Base-by-base conservation (phyloP, 2,329 filamentous ascomycete species). In the Hypoxylon sp. region DNA sequence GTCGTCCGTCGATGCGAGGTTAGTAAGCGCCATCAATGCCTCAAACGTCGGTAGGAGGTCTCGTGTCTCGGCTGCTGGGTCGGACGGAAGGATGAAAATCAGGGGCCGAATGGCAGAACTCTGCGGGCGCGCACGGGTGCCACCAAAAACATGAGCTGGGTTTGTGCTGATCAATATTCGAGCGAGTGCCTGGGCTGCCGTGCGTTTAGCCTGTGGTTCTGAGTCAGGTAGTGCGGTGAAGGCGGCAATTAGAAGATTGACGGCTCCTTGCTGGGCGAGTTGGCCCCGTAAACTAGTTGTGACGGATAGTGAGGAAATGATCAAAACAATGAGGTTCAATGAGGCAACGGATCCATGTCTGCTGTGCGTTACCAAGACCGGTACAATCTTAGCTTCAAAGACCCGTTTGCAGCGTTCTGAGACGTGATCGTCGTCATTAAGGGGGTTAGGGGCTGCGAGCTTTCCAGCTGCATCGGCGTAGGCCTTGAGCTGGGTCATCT, bases 21-120 rank as follows among this genome's bases (percentile, higher is more conserved):
- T 99, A 0, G 95, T 98, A 34, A 99, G 85, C 0, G 95, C 94
- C 76, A 98, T 90, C 7, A 99, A 85, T 0, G 91, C 85, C 78
- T 99, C 95, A 70, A 98, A 99, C 0, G 91, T 89, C 0, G 95
- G 93, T 0, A 99, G 85, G 13, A 98, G 86, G 75, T 97, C 91
- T 53, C 90, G 87, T 1, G 87, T 86, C 47, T 89, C 86, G 2
- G 84, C 81, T 1, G 81, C 80, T 4, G 88, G 85, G 52, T 91
- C 87, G 5, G 88, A 86, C 0, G 85, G 80, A 15, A 98, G 84
- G 56, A 98, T 90, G 19, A 87, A 88, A 6, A 91, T 79, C 1
- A 99, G 85, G 0, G 94, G 93, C 0, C 92, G 87, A 59, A 98
- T 89, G n/a, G 94, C 92, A 3, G 91, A 91, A 46, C 85, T 89